Base-by-base conservation (phyloP, 192 early-diverging fungal species). In the Coemansia aciculifera region DNA sequence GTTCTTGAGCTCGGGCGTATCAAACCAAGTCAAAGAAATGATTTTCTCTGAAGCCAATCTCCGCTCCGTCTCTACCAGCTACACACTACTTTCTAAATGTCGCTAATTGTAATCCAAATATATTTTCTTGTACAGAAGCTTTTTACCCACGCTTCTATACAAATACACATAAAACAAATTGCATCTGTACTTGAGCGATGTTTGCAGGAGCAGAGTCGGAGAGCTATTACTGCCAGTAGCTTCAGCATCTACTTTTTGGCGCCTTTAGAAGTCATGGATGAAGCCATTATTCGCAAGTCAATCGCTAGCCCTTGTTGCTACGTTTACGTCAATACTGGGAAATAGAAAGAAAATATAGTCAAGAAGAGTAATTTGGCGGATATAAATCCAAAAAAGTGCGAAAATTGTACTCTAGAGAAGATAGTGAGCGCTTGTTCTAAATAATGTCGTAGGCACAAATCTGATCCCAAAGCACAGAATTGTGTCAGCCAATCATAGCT, bases 21-120 rank as follows among this genome's bases (percentile, higher is more conserved):
- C 95, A 48, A 93, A 95, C 80, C 95, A 96, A 88, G 94, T 92
- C 73, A 90, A 94, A 74, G 94, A 95, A 67, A 83, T 97, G 74
- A 86, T 97, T 52, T 83, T 99, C 61, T 86, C 97, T 77, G 95
- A 99, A 73, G 95, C 54, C 31, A 31, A 32, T 13, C 13, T 17
- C 15, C 13, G 31, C 54, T 57, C 54, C 15, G 9, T 34, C 29
- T 51, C 23, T 27, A 5, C 54, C 29, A n/a, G 54, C 31, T 31
- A n/a, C 31, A 57, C 27, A 4, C 29, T 5, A 15, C 29, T 57
- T 17, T 31, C 54, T 11, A 57, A 32, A 12, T 57, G 54, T 31
- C 29, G 7, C 29, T 57, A 34, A 17, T 0, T 42, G 17, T 2
- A 43, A 15, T 43, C 17, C 13, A 12, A 48, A 48, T 48, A 48